Conservation (phyloP, 495 filamentous ascomycete species). For the Amniculicola lignicola region DNA sequence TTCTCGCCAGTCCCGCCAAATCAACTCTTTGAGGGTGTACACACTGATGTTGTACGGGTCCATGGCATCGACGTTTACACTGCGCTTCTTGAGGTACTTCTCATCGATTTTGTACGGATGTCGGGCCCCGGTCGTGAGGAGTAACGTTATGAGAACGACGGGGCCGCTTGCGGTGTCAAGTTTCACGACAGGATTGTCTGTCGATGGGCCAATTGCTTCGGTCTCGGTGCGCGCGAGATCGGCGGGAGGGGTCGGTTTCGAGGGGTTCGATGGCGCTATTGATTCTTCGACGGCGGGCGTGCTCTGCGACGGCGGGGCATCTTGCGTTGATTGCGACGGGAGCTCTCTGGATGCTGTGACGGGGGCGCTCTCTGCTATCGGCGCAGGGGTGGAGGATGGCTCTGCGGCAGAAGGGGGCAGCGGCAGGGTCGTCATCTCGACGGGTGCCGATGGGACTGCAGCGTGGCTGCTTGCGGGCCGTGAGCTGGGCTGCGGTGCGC, state of each 20-base stretch:
- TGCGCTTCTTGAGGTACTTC: slow-evolving; percentile 75
- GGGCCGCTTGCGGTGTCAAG: slow-evolving; percentile 35
- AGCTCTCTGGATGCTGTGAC: too few species aligned
- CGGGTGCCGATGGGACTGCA: slow-evolving; percentile 13
- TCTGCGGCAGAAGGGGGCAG: slow-evolving; percentile 3
- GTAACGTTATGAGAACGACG: slow-evolving; percentile 60
- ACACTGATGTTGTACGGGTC: slow-evolving; percentile 87
- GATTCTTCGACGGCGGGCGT: neutral
- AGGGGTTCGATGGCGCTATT: neutral
- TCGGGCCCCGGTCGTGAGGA: slow-evolving; percentile 74
- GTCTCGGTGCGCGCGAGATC: slow-evolving; percentile 33
- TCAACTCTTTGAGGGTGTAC: slow-evolving; percentile 88
- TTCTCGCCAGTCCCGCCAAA: slow-evolving; percentile 82
- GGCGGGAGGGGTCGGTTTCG: slow-evolving; percentile 12
- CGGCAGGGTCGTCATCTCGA: slow-evolving; percentile 33
- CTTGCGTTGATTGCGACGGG: neutral
- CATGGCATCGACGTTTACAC: slow-evolving; percentile 67
- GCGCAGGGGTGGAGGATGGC: neutral
- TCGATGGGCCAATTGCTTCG: slow-evolving; percentile 43
- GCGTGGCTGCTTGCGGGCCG: slow-evolving; percentile 11
- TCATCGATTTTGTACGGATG: slow-evolving; percentile 86
- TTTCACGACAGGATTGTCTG: slow-evolving; percentile 33
- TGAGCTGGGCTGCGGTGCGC: slow-evolving; percentile 4
- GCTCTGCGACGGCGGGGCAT: neutral
- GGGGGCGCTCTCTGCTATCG: neutral